phyloP scores from a whole-genome alignment of 73 alveolate genomes.

The Tetrahymena elliotti region DNA sequence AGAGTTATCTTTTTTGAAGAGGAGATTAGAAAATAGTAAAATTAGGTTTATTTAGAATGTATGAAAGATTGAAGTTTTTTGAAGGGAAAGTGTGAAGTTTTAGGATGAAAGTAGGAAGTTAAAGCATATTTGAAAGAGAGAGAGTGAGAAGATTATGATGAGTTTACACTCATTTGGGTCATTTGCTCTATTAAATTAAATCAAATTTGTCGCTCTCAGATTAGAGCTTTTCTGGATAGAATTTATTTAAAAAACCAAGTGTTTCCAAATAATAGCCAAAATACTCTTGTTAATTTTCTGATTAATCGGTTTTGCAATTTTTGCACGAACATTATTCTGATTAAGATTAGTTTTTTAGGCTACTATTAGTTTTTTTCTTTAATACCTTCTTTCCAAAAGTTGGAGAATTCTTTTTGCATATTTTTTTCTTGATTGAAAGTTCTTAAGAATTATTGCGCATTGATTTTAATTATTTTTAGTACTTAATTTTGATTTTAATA shows the following conservation, averaged over 20 bases:
- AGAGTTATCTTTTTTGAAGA: background rate
- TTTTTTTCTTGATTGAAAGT: background rate
- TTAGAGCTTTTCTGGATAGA: background rate
- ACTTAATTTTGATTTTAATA: background rate
- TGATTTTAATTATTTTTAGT: background rate
- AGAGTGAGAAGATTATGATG: background rate
- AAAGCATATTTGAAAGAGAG: background rate
- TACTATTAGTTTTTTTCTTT: background rate
- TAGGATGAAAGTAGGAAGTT: background rate
- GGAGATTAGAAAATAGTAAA: background rate
- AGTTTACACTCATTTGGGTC: background rate
- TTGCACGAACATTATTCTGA: background rate
- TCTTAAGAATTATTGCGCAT: background rate
- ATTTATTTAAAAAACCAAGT: background rate
- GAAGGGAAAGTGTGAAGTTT: background rate
- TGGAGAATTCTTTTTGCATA: background rate
- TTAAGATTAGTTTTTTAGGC: background rate
- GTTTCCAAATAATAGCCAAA: background rate
- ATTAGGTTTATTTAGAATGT: background rate
- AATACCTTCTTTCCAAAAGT: background rate
- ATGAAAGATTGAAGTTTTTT: background rate
- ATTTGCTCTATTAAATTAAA: background rate
- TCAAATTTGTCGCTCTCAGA: background rate
- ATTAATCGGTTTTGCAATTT: background rate
- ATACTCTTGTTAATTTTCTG: background rate